phyloP scores from a whole-genome alignment of 2,329 filamentous ascomycete species.

The Cucurbitaria berberidis region DNA sequence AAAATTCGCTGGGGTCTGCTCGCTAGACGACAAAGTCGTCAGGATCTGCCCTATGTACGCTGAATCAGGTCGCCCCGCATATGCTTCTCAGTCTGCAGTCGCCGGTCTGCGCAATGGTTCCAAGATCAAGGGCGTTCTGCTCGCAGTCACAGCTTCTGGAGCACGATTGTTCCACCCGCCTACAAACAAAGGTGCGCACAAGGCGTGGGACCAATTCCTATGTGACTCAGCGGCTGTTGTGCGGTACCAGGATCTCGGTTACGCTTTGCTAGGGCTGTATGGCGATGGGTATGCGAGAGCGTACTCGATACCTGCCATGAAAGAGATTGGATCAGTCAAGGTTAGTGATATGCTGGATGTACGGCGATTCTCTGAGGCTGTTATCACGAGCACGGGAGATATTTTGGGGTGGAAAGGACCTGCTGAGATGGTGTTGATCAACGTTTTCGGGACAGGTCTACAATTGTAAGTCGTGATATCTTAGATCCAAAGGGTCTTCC shows the following conservation, averaged over 20 bases:
- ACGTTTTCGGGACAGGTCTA: conserved; percentile 80
- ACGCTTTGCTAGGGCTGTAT: conserved; percentile 82
- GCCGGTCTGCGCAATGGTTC: conserved; percentile 74
- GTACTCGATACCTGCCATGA: conserved; percentile 85
- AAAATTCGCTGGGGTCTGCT: conserved; percentile 70
- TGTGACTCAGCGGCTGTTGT: conserved; percentile 83
- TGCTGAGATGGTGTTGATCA: conserved; percentile 81
- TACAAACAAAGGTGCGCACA: conserved; percentile 86
- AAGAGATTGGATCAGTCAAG: conserved; percentile 75
- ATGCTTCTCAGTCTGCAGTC: conserved; percentile 76
- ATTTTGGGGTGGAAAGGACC: conserved; percentile 89
- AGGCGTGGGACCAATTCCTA: conserved; percentile 81
- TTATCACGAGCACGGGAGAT: conserved; percentile 79
- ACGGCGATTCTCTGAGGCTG: conserved; percentile 70
- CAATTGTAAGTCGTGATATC: conserved; percentile 57
- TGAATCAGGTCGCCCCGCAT: conserved; percentile 75
- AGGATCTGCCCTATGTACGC: conserved; percentile 80
- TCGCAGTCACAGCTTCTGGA: conserved; percentile 76
- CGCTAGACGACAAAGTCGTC: conserved; percentile 72
- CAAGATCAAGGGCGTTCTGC: conserved; percentile 78
- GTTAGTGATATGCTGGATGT: conserved; percentile 74
- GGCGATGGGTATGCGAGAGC: conserved; percentile 80
- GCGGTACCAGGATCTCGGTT: conserved; percentile 74
- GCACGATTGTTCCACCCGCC: conserved; percentile 89
- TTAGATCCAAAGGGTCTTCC: neutral